These are phyloP conservation scores for Nigrospora oryzae DNA, from an alignment of 2,329 filamentous ascomycete species.

Conservation along the genomic window DNA sequence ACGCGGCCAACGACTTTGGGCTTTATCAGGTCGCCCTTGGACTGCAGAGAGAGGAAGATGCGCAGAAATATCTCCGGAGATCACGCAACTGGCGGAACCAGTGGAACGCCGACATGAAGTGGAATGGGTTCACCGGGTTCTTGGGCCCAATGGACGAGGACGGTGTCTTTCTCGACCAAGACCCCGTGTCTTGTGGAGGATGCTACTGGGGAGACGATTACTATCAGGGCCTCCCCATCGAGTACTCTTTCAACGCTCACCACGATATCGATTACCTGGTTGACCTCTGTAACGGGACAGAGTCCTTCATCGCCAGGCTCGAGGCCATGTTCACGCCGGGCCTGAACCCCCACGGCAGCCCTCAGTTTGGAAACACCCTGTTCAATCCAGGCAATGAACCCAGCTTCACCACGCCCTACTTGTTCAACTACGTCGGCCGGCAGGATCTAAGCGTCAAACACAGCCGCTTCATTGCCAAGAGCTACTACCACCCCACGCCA, in stretches of 20 bases:
- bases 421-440: slow-evolving; percentile 59
- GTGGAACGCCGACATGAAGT: slow-evolving; percentile 52
- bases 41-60: slow-evolving; percentile 40
- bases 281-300: slow-evolving; percentile 42
- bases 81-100: slow-evolving; percentile 65
- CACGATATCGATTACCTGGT: slow-evolving; percentile 54
- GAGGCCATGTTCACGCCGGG: slow-evolving; percentile 51
- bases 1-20: slow-evolving; percentile 60
- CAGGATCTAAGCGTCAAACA: slow-evolving; percentile 53
- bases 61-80: slow-evolving; percentile 50
- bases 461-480: slow-evolving; percentile 49
- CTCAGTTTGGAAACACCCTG: slow-evolving; percentile 41
- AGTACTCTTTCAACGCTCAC: slow-evolving; percentile 61
- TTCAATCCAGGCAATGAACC: slow-evolving; percentile 64
- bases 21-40: slow-evolving; percentile 57
- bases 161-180: slow-evolving; percentile 41
- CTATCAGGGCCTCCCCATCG: slow-evolving; percentile 55
- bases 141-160: slow-evolving; percentile 50
- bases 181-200: slow-evolving; percentile 50
- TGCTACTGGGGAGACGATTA: slow-evolving; percentile 59
- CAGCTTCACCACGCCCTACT: slow-evolving; percentile 57
- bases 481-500: slow-evolving; percentile 46
- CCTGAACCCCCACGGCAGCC: slow-evolving; percentile 27
- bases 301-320: slow-evolving; percentile 47
- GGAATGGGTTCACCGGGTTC: slow-evolving; percentile 56